Evolutionary conservation across 208 protist species (phyloP).

Genomic region (Phytomonas sp.): DNA sequence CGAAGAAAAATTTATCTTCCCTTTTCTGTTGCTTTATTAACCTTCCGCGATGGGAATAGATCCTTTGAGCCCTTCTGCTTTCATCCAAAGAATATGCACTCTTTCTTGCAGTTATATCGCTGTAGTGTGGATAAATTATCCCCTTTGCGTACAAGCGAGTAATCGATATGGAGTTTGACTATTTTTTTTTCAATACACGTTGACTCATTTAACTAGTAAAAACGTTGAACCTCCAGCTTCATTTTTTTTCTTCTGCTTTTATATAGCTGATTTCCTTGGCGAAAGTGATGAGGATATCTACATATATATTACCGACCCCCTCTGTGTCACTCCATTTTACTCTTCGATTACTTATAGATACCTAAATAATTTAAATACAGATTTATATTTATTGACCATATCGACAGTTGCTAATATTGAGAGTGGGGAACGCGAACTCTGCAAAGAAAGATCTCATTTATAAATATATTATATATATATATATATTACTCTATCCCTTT

Average conservation of each 20-base stretch:
- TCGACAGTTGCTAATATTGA: background rate
- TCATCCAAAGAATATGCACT: background rate
- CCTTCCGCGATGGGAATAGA: background rate
- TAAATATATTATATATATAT: constrained; percentile 1
- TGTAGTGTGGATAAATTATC: background rate
- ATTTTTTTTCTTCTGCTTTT: background rate
- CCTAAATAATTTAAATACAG: background rate
- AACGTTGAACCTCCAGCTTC: background rate
- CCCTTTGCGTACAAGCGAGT: background rate
- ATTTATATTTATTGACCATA: background rate
- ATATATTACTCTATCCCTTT: background rate
- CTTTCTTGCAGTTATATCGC: background rate
- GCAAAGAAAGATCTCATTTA: background rate
- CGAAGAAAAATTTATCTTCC: background rate
- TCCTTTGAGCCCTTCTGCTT: background rate
- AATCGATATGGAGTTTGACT: background rate
- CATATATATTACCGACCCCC: background rate
- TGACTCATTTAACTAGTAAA: background rate
- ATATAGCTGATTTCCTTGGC: background rate
- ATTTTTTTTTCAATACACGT: background rate
- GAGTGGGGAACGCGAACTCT: background rate
- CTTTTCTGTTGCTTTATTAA: background rate
- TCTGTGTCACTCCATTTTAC: background rate
- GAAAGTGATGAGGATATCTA: background rate
- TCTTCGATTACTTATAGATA: background rate